Evolutionary conservation across 345 rosid species (phyloP), one percentile per base, ranked within the genome.

Genomic region (Iberis pinnata): DNA sequence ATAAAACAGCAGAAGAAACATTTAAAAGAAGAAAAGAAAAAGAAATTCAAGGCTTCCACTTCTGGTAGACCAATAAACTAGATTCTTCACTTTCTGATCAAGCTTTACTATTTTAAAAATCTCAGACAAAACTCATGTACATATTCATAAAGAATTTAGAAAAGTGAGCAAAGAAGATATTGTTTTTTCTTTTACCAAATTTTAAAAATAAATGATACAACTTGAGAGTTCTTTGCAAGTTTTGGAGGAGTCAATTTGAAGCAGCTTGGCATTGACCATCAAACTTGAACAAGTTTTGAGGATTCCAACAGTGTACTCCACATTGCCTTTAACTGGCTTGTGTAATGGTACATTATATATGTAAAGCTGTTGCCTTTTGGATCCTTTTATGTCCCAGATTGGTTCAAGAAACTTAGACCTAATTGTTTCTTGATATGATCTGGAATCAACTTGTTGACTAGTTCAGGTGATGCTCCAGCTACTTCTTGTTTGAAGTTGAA

Each of bases 391-490:
- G 95, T 77, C 52, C 86, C 86, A n/a, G 80, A 71, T 38, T 71
- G 83, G 66, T 80, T 80, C 78, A 83, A 58, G 73, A 86, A 76
- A 73, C 75, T 77, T 43, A 78, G 77, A 56, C 88, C 95, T 71
- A 83, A 64, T 55, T 83, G 86, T 61, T 88, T 76, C 61, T 83
- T 83, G 72, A 81, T 74, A 63, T 83, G 84, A 31, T 86, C 95
- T 19, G 95, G 95, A 53, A 83, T 81, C 76, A 86, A 73, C 82
- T 81, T 86, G 69, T 75, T 83, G 13, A 81, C 81, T n/a, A 83
- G 84, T 51, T 83, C 95, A 15, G 81, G 79, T 53, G 95, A 77
- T 52, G 84, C 81, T 44, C 77, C 88, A 18, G 78, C 59, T 70
- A 86, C 85, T 43, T 86, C 92, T 45, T 79, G 92, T 60, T 80